Evolutionary conservation across 805 yeast species (phyloP), one percentile per base, ranked within the genome.

Genomic region (Nakazawaea pomicola): DNA sequence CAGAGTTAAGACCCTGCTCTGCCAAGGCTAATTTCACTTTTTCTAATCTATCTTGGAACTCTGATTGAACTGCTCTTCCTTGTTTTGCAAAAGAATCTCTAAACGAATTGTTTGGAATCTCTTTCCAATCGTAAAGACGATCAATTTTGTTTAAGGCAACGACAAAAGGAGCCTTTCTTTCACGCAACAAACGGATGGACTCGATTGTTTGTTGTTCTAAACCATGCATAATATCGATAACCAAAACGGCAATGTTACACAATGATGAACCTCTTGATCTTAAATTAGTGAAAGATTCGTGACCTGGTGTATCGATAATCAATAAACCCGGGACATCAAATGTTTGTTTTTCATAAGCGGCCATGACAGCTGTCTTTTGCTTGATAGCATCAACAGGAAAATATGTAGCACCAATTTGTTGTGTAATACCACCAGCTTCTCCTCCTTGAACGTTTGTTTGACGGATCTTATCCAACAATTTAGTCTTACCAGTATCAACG

Each of bases 361-460:
- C 78, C 97, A 93, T 91, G 38, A 84, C 95, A 34, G 79, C 83
- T 20, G 98, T 93, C 70, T 93, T 93, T 58, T 80, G 80, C 64
- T 82, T 81, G 56, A 93, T 87, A 32, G 97, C 89, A 23, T 84
- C 95, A 52, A 93, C 89, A 47, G 99, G 99, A 87, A 93, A 93
- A 64, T 93, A 93, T 17, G 99, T 93, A 43, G 99, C 99, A 78
- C 99, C 99, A 60, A 93, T 93, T 69, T 93, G 99, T 76, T 93
- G 99, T 50, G 99, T 93, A 63, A 93, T 93, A 72, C 99, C 99
- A 72, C 99, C 99, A 42, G 99, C 99, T 71, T 93, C 99, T 60
- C 99, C 99, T 63, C 97, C 99, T 72, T 93, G 99, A 47, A 93
- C 99, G 59, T 93, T 93, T 31, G 98, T 93, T 71, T 91, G 97